Conservation (phyloP, 805 yeast species). For the Wickerhamiella azyma region DNA sequence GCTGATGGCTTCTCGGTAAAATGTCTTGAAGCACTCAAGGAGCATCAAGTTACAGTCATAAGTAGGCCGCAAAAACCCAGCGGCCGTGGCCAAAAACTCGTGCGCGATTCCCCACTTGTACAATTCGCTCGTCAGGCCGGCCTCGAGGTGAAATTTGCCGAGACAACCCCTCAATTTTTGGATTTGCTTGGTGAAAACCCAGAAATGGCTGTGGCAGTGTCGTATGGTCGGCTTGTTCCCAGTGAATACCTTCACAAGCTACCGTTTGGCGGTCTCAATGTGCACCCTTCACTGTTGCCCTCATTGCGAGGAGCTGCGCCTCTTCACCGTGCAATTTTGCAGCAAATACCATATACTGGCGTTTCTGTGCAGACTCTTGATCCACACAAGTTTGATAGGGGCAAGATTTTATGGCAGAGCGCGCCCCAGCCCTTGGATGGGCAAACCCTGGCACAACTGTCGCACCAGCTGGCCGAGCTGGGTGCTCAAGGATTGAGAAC, state of each 20-base stretch:
- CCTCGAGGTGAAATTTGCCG: conserved; percentile 14
- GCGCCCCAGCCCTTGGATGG: conserved; percentile 29
- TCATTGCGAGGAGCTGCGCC: conserved; percentile 79
- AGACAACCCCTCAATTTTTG: conserved; percentile 11
- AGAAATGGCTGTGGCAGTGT: conserved; percentile 75
- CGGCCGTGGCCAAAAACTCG: conserved; percentile 17
- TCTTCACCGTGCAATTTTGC: conserved; percentile 60
- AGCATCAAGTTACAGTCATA: conserved; percentile 11
- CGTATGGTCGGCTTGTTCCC: conserved; percentile 79
- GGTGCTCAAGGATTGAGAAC: conserved; percentile 50
- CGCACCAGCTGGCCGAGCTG: conserved; percentile 36
- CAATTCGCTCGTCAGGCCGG: conserved; percentile 11
- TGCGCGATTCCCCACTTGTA: conserved; percentile 14
- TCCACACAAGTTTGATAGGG: conserved; percentile 74
- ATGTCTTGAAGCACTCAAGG: conserved; percentile 10
- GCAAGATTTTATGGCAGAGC: conserved; percentile 52
- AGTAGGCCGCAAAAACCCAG: conserved; percentile 17
- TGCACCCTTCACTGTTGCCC: conserved; percentile 87
- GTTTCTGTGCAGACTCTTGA: conserved; percentile 84
- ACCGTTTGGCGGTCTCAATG: conserved; percentile 62
- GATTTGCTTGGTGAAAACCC: background rate
- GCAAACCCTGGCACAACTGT: conserved; percentile 37
- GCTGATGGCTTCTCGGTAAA: conserved; percentile 17
- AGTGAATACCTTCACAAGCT: conserved; percentile 35
- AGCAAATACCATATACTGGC: conserved; percentile 53